Evolutionary conservation across 352 stramenopile genomes (phyloP), one percentile per base, ranked within the genome.

Genomic region (Globisporangium spinosum): DNA sequence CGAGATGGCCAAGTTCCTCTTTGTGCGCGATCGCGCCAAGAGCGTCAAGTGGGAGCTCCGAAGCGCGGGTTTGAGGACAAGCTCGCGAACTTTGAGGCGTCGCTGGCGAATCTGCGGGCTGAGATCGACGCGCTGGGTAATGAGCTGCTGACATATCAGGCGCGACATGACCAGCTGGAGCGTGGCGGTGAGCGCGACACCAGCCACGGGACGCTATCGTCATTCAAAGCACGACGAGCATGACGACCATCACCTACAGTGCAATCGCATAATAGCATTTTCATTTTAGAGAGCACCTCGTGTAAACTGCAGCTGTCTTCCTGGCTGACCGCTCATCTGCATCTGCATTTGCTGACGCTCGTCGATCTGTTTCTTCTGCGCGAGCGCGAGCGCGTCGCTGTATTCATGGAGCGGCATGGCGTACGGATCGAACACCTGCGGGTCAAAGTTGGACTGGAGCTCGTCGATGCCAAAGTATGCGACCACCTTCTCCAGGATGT

Each of bases 401-500:
- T 82, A 93, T 58, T 95, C 87, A 65, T 93, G 85, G 59, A 91
- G 64, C 51, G 85, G 78, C 49, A 93, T 65, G 13, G 72, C 77
- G 70, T 84, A 75, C 10, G 86, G 88, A 65, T 96, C 82, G 35
- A 93, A 96, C 20, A 91, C 70, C n/a, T 76, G 56, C 15, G 63
- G 56, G 20, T 72, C 35, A 54, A 94, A 93, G 64, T 95, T 92
- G 45, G 83, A 85, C 15, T 86, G 76, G 47, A 92, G 73, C 70
- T 96, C 83, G 62, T 96, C 81, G 66, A 96, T 96, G 40, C 69
- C 78, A 70, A 94, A 96, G 70, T 94, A 94, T 38, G 87, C 87
- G 57, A 96, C 87, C 60, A 96, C 82, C 58, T 94, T 94, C 45
- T 93, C 77, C 9, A 96, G 73, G 65, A 96, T 93, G 74, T 93